Evolutionary conservation across 176 grass and related monocot genomes (phyloP), one percentile per base, ranked within the genome.

Genomic region (Phoenix dactylifera): DNA sequence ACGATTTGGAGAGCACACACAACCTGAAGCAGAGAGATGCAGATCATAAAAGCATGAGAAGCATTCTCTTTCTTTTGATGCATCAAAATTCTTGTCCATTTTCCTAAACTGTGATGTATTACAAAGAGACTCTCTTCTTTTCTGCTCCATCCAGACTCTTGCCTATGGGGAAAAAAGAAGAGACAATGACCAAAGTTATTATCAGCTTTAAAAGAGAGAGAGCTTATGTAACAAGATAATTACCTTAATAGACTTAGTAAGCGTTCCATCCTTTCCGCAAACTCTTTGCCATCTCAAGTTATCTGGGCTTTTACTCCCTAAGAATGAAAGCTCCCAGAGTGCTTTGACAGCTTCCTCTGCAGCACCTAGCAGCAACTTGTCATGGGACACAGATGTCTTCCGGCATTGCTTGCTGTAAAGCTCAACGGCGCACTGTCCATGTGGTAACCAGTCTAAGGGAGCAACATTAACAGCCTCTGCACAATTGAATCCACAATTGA

Each of bases 401-500:
- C 87, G 87, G 18, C 24, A 74, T 77, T 97, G 93, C 35, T 83
- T 69, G 67, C 93, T 83, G 44, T 97, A 97, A 17, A 82, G 72
- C 75, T 97, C 87, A 60, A 91, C 75, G 57, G 93, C 93, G 19
- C 69, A 82, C 49, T 88, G 83, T 57, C 93, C 93, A 75, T 73
- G 81, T 71, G 81, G 87, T 24, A 97, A 54, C 93, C 93, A 97
- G 64, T 97, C 93, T 52, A 85, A 69, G 57, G 87, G 93, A 66
- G 93, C 81, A 3, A 97, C 73, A 74, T 97, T 97, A 72, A 97
- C 93, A 14, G 93, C 93, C 70, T 97, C 93, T 0, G 93, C 93
- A 76, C 93, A 97, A 67, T 97, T 97, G 84, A 97, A 97, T 22
- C 93, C 93, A 60, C 81, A 97, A 58, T 91, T 97, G 78, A 97